Conservation (phyloP, 768 basidiomycete species). For the Lyophyllum semitale region DNA sequence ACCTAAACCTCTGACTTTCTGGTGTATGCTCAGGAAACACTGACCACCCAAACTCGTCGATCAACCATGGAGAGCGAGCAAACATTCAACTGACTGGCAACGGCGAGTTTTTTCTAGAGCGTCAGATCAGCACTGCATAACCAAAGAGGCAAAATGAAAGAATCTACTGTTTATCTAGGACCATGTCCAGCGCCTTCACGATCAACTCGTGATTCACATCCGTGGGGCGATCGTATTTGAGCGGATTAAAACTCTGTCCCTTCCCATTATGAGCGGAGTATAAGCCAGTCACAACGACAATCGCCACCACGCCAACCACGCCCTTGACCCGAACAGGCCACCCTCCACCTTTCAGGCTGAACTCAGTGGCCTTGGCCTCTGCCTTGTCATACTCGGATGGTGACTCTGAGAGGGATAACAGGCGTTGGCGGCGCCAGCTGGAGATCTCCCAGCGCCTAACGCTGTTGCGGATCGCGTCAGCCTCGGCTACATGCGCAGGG, state of each 20-base stretch:
- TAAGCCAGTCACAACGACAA: constrained; percentile 9
- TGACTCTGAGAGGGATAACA: constrained; percentile 2
- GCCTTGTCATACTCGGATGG: background rate
- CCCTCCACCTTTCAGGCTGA: constrained; percentile 10
- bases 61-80: no score
- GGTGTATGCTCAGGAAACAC: no score
- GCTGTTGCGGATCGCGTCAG: constrained; percentile 10
- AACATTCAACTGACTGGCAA: constrained; percentile 3
- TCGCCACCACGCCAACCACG: constrained; percentile 7
- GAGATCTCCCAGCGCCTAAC: constrained; percentile 13
- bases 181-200: constrained; percentile 11
- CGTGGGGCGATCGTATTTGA: constrained; percentile 13
- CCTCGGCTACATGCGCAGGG: constrained; percentile 9
- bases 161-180: constrained; percentile 8
- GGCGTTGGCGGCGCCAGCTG: constrained; percentile 12
- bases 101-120: constrained; percentile 2
- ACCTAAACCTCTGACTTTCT: no score
- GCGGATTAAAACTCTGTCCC: constrained; percentile 11
- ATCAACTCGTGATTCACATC: constrained; percentile 14
- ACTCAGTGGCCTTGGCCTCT: constrained; percentile 3
- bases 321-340: constrained; percentile 13
- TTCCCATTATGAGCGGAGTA: constrained; percentile 1
- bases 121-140: background rate
- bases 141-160: background rate
- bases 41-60: no score